A percentile compares a stretch with the other conserved stretches of the same genome.
phyloP scores from a whole-genome alignment of 495 filamentous ascomycete genomes.

The Talaromyces adpressus region DNA sequence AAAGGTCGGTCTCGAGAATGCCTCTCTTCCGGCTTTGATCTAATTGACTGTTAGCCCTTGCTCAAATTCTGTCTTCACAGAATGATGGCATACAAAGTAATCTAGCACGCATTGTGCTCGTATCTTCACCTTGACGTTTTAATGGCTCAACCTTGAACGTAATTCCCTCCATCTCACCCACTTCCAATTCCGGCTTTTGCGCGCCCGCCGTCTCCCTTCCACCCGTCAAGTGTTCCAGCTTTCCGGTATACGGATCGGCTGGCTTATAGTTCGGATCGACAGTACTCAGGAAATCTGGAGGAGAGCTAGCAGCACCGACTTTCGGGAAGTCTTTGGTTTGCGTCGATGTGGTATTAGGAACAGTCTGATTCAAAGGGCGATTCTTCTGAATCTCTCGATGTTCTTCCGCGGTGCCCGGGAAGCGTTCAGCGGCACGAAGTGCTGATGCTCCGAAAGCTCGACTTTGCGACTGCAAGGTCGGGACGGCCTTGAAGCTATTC shows the following conservation, averaged over 20 bases:
- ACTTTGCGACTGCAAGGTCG: not conserved
- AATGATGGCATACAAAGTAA: conserved; percentile 67
- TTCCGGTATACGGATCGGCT: conserved; percentile 51
- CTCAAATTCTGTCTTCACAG: not conserved
- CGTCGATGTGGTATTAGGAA: conserved; percentile 59
- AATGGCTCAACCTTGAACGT: conserved; percentile 87
- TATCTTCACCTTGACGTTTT: conserved; percentile 71
- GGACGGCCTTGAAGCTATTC: not conserved
- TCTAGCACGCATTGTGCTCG: conserved; percentile 75
- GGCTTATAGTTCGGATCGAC: conserved; percentile 51
- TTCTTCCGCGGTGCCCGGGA: conserved; percentile 27
- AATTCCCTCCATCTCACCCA: conserved; percentile 87
- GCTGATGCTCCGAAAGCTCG: conserved; percentile 5
- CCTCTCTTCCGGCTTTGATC: conserved; percentile 97
- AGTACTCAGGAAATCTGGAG: conserved; percentile 53
- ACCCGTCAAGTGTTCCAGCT: conserved; percentile 57
- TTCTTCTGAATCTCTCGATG: conserved; percentile 48
- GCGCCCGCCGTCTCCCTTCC: conserved; percentile 45
- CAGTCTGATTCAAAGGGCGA: conserved; percentile 51
- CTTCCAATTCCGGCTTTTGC: conserved; percentile 64
- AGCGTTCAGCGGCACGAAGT: not conserved
- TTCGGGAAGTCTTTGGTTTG: conserved; percentile 56
- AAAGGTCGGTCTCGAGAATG: conserved; percentile 89
- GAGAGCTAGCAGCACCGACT: conserved; percentile 47
- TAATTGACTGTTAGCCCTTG: conserved; percentile 25